These are phyloP conservation scores for Penicillium sp. DNA, from an alignment of 2,329 filamentous ascomycete genomes.

Conservation along the genomic window DNA sequence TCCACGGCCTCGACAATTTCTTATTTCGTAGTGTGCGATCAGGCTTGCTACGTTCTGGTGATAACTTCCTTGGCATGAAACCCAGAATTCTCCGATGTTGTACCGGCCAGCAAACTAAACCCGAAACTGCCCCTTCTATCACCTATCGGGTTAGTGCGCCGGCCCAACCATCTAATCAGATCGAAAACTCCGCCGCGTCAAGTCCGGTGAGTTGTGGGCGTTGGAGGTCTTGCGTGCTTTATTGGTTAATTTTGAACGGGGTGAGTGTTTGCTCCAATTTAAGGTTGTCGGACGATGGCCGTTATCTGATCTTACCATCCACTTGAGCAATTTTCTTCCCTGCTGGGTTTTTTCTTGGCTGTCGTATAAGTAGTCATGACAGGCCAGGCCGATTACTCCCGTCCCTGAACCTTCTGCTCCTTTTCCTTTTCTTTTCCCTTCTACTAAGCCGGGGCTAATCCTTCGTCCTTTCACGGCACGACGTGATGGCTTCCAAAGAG, in stretches of 20 bases:
- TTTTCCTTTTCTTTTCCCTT: background rate
- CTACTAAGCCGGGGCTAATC: background rate
- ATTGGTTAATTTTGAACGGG: slow-evolving; percentile 2
- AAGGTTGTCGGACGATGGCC: slow-evolving; percentile 16
- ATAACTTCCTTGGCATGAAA: slow-evolving; percentile 2
- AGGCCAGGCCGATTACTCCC: background rate
- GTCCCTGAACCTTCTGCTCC: background rate
- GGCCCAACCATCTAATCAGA: slow-evolving; percentile 24
- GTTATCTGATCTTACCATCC: slow-evolving; percentile 20
- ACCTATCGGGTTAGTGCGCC: slow-evolving; percentile 7
- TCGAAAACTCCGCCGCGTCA: slow-evolving; percentile 2
- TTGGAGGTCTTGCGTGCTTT: slow-evolving; percentile 10
- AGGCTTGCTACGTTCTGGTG: background rate
- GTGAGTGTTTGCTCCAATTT: background rate
- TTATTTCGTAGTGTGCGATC: background rate
- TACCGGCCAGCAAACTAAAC: slow-evolving; percentile 9
- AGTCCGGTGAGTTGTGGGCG: background rate
- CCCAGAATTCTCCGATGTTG: slow-evolving; percentile 19
- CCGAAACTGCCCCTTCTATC: background rate
- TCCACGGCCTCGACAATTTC: too few species aligned
- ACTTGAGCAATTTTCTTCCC: slow-evolving; percentile 2
- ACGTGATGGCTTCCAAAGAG: slow-evolving; percentile 7
- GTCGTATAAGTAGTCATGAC: background rate
- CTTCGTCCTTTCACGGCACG: too few species aligned
- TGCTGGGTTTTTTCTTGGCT: background rate